A percentile compares a stretch with the other conserved stretches of the same genome.
Conservation (phyloP, 2,329 filamentous ascomycete genomes). For the Colletotrichum sp. region DNA sequence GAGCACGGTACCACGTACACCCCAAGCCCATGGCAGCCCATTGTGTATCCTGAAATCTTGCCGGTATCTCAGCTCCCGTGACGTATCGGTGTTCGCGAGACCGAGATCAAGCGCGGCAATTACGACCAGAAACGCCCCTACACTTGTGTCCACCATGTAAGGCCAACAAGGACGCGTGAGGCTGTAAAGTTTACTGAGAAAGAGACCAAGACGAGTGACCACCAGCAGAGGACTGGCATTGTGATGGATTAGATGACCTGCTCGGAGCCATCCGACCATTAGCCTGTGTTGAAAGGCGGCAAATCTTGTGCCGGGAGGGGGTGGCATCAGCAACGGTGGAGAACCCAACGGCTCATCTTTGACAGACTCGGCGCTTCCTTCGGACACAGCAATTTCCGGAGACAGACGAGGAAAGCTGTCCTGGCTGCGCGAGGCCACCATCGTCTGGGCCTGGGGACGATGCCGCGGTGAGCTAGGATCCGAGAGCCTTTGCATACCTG, state of each 20-base stretch:
- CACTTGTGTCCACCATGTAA: constrained; percentile 66
- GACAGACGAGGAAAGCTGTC: constrained; percentile 37
- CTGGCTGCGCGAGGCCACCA: constrained; percentile 46
- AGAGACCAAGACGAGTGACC: constrained; percentile 62
- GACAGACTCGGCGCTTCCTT: constrained; percentile 15
- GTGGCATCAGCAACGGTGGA: constrained; percentile 55
- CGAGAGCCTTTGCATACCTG: constrained; percentile 36
- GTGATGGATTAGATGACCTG: constrained; percentile 29
- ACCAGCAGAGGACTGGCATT: constrained; percentile 38
- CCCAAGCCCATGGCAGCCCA: constrained; percentile 27
- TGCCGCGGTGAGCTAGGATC: constrained; percentile 30
- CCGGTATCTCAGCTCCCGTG: not conserved
- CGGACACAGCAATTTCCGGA: constrained; percentile 28
- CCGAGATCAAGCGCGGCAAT: constrained; percentile 73
- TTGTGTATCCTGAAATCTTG: not conserved
- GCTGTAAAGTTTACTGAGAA: constrained; percentile 71
- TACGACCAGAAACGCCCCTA: constrained; percentile 71
- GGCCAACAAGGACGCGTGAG: constrained; percentile 75
- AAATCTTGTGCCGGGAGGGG: constrained; percentile 41
- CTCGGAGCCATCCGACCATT: constrained; percentile 39
- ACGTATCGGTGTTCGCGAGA: constrained; percentile 30
- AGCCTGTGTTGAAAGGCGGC: constrained; percentile 37
- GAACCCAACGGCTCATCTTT: constrained; percentile 25
- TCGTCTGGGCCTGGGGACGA: constrained; percentile 29
- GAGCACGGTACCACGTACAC: constrained; percentile 33